Base-by-base conservation (phyloP, 768 basidiomycete species). In the Boletus rex-veris region DNA sequence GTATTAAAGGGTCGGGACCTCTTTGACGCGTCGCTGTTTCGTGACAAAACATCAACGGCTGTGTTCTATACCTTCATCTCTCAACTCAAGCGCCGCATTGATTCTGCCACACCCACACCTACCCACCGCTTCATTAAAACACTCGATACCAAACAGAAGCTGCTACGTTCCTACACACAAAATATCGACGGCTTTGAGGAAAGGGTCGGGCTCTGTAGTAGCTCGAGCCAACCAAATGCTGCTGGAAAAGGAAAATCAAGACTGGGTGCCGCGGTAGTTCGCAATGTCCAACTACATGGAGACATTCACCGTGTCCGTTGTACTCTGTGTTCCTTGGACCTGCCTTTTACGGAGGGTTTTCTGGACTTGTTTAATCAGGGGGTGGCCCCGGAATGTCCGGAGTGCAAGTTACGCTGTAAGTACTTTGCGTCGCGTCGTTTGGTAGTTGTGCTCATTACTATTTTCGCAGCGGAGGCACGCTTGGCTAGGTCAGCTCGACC, bases 161-260 rank as follows among this genome's bases (percentile, higher is more conserved):
- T 99, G 10, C 67, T 96, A 24, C 82, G 97, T 54, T 90, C 87
- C 12, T 99, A 98, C 70, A 98, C 97, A 1, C 97, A 99, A 73
- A 99, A 99, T 68, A 95, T 99, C 42, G 97, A 99, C 71, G 96
- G 93, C 11, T 73, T 99, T 12, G 97, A 99, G 66, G 87, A 85
- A 62, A 77, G 78, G 50, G 82, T 82, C 0, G 95, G 95, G 1
- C 76, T 99, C 7, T 72, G 82, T 36, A 80, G 89, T 41, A 84
- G 79, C 55, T 81, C 85, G 3, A 81, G 80, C 58, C 75, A 79
- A 42, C 79, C 77, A 8, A 75, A 66, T 52, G 69, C 69, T 1
- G 75, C 66, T 19, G 77, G 78, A n/a, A 89, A 86, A 64, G 84
- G 87, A 15, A 92, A 90, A 65, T 72, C 74, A 14, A 92, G 83